A percentile compares a stretch with the other conserved stretches of the same genome.
Conservation (phyloP, 768 basidiomycete species). For the Candolleomyces efflorescens region DNA sequence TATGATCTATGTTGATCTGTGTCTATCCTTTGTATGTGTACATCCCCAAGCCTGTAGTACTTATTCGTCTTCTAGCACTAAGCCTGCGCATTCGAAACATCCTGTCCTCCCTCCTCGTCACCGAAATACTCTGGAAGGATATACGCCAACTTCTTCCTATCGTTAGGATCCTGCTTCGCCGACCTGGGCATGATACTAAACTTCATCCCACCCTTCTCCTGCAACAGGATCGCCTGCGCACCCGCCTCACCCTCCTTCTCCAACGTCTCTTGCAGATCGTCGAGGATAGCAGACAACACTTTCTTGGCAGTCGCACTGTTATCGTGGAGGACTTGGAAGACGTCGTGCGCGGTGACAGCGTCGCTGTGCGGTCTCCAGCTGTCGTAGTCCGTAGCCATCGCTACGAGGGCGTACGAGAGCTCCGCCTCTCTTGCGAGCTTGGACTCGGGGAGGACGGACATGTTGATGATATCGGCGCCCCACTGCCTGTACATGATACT, state of each 20-base stretch:
- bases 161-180: conserved; percentile 49
- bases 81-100: neutral
- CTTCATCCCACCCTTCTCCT: conserved; percentile 80
- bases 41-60: too few relatives aligned
- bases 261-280: conserved; percentile 52
- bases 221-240: conserved; percentile 41
- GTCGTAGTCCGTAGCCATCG: conserved; percentile 92
- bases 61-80: too few relatives aligned
- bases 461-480: conserved; percentile 95
- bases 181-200: conserved; percentile 78
- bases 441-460: conserved; percentile 96
- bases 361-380: conserved; percentile 83
- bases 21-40: too few relatives aligned
- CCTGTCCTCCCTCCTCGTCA: neutral
- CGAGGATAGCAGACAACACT: conserved; percentile 65
- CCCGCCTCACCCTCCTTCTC: conserved; percentile 24
- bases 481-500: conserved; percentile 89
- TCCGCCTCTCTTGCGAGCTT: conserved; percentile 96
- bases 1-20: too few relatives aligned
- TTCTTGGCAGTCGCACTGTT: conserved; percentile 87
- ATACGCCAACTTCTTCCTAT: conserved; percentile 65
- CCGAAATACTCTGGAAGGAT: conserved; percentile 76
- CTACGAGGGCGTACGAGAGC: conserved; percentile 90
- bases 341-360: conserved; percentile 86
- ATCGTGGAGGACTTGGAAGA: conserved; percentile 79